Evolutionary conservation across 495 filamentous ascomycete species (phyloP).

Genomic region (Sphaerosporella brunnea): DNA sequence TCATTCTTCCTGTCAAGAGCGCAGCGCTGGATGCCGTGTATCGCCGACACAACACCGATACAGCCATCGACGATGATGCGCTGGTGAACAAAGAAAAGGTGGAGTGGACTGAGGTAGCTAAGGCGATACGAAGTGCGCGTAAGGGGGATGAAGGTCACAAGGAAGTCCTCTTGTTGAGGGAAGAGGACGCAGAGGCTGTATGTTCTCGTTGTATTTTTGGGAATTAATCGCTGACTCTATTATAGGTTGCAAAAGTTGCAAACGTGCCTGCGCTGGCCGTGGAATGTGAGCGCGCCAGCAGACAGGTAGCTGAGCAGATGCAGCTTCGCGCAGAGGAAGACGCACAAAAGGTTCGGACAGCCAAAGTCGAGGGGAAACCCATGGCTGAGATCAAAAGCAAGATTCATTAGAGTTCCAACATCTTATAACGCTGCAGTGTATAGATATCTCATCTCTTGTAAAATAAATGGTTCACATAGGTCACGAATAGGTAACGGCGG

Average conservation of each 20-base stretch:
- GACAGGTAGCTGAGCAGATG: constrained; percentile 61
- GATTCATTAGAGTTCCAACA: too few relatives aligned
- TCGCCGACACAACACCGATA: constrained; percentile 17
- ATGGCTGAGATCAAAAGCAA: too few relatives aligned
- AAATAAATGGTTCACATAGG: too few relatives aligned
- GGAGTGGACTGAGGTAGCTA: constrained; percentile 16
- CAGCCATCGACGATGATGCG: constrained; percentile 13
- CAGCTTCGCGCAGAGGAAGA: constrained; percentile 31
- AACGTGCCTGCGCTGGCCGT: constrained; percentile 63
- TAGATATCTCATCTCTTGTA: too few relatives aligned
- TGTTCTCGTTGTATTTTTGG: constrained; percentile 14
- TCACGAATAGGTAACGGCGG: too few relatives aligned
- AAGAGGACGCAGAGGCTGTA: constrained; percentile 29
- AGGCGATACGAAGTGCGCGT: constrained; percentile 13
- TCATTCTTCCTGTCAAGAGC: constrained; percentile 33
- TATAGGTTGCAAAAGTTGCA: constrained; percentile 46
- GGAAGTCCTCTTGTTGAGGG: constrained; percentile 24
- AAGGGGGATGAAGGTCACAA: constrained; percentile 13
- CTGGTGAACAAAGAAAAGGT: constrained; percentile 6
- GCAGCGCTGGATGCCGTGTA: constrained; percentile 57
- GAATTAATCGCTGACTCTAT: constrained; percentile 30
- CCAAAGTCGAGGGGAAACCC: background rate
- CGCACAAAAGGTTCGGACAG: constrained; percentile 1
- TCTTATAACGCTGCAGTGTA: too few relatives aligned
- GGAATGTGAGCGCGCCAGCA: constrained; percentile 79